Conservation (phyloP, 306 rosid species). For the Acmispon strigosus region DNA sequence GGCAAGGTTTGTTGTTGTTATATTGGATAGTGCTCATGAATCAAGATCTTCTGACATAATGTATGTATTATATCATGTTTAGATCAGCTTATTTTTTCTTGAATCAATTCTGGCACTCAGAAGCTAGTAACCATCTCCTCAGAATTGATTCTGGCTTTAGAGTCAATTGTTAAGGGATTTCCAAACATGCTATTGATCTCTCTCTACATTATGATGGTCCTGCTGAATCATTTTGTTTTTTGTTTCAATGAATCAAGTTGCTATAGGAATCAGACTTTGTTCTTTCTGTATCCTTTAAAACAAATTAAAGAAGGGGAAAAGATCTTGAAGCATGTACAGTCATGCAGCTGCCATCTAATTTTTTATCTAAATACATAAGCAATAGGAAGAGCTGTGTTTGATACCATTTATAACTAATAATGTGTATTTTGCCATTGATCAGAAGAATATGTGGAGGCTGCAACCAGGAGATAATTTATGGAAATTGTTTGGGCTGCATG, state of each 20-base stretch:
- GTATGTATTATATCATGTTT: too few species aligned
- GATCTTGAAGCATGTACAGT: not conserved
- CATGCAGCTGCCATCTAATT: conserved; percentile 3
- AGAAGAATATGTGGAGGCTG: conserved; percentile 75
- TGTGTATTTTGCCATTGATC: conserved; percentile 13
- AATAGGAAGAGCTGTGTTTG: not conserved
- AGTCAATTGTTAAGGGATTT: too few species aligned
- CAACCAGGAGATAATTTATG: conserved; percentile 57
- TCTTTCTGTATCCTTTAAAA: not conserved
- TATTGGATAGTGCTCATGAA: not conserved
- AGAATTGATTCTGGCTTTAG: too few species aligned
- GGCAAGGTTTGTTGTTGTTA: conserved; percentile 9
- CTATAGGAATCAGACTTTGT: conserved; percentile 11
- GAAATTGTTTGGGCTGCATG: conserved; percentile 80
- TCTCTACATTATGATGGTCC: not conserved
- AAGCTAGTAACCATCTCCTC: too few species aligned
- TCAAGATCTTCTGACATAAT: not conserved
- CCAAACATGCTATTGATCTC: too few species aligned
- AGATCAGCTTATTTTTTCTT: too few species aligned
- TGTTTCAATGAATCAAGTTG: conserved; percentile 13
- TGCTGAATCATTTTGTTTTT: not conserved
- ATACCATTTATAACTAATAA: conserved; percentile 1
- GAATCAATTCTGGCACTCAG: too few species aligned
- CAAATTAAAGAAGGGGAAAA: not conserved
- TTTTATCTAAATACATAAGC: not conserved